A percentile compares a stretch with the other conserved stretches of the same genome.
These are phyloP conservation scores for Pezicula carpinea DNA, from an alignment of 2,329 filamentous ascomycete genomes.

Conservation along the genomic window DNA sequence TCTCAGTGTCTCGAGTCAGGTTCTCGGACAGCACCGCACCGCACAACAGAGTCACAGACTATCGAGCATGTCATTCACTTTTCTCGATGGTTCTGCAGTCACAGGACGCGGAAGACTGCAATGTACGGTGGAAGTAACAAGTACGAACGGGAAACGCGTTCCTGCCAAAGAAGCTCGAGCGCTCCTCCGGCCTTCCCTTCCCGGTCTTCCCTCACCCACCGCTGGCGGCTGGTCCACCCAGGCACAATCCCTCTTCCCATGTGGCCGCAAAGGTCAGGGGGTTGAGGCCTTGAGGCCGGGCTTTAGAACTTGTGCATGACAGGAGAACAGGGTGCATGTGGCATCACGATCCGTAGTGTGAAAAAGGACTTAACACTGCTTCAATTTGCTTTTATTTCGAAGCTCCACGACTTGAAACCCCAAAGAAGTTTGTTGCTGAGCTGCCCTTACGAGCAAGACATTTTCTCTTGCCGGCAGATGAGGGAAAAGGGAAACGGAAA, in stretches of 20 bases:
- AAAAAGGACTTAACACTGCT: too few relatives aligned
- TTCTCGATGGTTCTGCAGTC: too few relatives aligned
- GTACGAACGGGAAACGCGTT: not conserved
- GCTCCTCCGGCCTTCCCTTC: not conserved
- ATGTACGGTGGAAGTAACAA: not conserved
- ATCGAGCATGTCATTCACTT: too few relatives aligned
- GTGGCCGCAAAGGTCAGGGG: conserved; percentile 1
- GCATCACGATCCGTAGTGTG: too few relatives aligned
- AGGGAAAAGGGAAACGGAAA: not conserved
- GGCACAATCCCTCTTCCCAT: not conserved
- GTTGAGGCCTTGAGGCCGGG: conserved; percentile 3
- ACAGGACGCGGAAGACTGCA: too few relatives aligned
- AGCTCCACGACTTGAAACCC: too few relatives aligned
- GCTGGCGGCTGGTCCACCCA: not conserved
- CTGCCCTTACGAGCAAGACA: not conserved
- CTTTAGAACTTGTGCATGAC: conserved; percentile 6
- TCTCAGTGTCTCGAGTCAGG: too few relatives aligned
- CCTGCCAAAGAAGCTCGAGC: not conserved
- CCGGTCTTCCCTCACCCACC: not conserved
- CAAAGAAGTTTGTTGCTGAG: too few relatives aligned
- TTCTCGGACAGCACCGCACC: too few relatives aligned
- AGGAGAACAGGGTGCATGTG: conserved; percentile 6
- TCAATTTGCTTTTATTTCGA: too few relatives aligned
- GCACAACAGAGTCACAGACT: too few relatives aligned
- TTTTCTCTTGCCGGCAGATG: not conserved